Conservation (phyloP, 495 filamentous ascomycete species). For the Copromyces sp. region DNA sequence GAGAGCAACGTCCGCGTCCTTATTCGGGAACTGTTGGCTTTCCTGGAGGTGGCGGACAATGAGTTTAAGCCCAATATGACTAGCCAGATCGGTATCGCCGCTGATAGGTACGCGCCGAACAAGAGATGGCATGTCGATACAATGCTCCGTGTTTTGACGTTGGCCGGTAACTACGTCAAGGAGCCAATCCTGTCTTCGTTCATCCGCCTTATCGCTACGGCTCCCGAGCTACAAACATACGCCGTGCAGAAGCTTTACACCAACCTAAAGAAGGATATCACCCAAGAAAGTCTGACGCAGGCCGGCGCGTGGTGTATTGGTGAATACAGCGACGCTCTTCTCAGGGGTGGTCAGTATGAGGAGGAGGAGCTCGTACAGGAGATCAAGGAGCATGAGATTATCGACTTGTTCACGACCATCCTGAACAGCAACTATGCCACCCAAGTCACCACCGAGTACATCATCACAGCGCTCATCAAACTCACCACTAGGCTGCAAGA, state of each 20-base stretch:
- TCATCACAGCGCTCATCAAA: slow-evolving; percentile 91
- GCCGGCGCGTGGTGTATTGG: slow-evolving; percentile 98
- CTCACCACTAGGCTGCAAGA: slow-evolving; percentile 83
- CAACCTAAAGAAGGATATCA: slow-evolving; percentile 87
- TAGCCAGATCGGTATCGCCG: slow-evolving; percentile 91
- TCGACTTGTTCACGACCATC: slow-evolving; percentile 84
- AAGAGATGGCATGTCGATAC: slow-evolving; percentile 98
- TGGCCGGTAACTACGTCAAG: slow-evolving; percentile 94
- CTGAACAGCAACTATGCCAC: slow-evolving; percentile 87
- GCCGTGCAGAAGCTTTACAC: slow-evolving; percentile 90
- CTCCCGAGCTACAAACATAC: slow-evolving; percentile 89
- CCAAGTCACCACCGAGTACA: slow-evolving; percentile 86
- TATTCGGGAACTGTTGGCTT: slow-evolving; percentile 83
- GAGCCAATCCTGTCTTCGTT: slow-evolving; percentile 97
- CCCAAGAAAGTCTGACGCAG: slow-evolving; percentile 87
- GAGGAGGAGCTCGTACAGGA: slow-evolving; percentile 88
- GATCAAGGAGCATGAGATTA: slow-evolving; percentile 79
- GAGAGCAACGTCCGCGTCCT: slow-evolving; percentile 89
- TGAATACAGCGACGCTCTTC: slow-evolving; percentile 84
- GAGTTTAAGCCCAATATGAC: slow-evolving; percentile 99
- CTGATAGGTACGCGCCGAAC: slow-evolving; percentile 88
- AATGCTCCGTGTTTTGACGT: slow-evolving; percentile 85
- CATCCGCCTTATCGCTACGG: slow-evolving; percentile 88
- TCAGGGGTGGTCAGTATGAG: slow-evolving; percentile 85
- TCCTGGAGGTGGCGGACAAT: slow-evolving; percentile 92